These are phyloP conservation scores for Colletotrichum lindemuthianum DNA, from an alignment of 2,329 filamentous ascomycete genomes.

Conservation along the genomic window DNA sequence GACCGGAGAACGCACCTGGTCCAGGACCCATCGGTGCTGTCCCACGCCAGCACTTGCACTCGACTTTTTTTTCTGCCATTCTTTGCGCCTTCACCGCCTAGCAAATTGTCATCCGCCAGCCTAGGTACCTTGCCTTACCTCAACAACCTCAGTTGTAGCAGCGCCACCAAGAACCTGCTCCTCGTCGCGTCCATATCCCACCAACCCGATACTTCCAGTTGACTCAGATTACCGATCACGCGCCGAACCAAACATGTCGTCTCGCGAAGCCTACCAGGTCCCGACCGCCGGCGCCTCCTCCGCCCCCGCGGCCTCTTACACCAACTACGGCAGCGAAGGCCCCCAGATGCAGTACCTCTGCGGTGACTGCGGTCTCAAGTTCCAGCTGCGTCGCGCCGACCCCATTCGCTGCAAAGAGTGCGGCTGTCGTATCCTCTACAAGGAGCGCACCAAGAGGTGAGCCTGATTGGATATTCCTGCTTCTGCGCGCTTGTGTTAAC, in stretches of 20 bases:
- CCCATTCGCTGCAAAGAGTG: slow-evolving; percentile 91
- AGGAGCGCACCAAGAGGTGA: slow-evolving; percentile 96
- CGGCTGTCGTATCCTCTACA: slow-evolving; percentile 94
- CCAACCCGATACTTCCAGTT: not conserved
- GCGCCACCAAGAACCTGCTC: not conserved
- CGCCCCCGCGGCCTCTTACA: slow-evolving; percentile 55
- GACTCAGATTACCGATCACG: not conserved
- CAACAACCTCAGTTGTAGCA: not conserved
- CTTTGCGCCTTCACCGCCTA: slow-evolving; percentile 25
- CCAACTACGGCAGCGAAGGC: slow-evolving; percentile 56
- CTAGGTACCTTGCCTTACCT: slow-evolving; percentile 28
- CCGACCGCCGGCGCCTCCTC: slow-evolving; percentile 63
- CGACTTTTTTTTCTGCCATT: slow-evolving; percentile 27
- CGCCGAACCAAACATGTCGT: slow-evolving; percentile 54
- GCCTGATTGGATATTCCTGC: slow-evolving; percentile 44
- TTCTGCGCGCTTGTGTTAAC: slow-evolving; percentile 37
- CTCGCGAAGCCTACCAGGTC: slow-evolving; percentile 82
- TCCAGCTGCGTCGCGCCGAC: slow-evolving; percentile 79
- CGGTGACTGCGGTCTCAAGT: slow-evolving; percentile 85
- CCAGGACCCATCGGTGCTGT: not conserved
- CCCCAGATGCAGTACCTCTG: slow-evolving; percentile 76
- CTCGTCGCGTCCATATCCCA: slow-evolving; percentile 5
- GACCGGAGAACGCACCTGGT: not conserved
- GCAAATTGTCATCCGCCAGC: slow-evolving; percentile 33
- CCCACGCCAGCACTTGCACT: slow-evolving; percentile 4